These are phyloP conservation scores for Spathaspora girioi DNA, from an alignment of 805 yeast species.

Conservation along the genomic window DNA sequence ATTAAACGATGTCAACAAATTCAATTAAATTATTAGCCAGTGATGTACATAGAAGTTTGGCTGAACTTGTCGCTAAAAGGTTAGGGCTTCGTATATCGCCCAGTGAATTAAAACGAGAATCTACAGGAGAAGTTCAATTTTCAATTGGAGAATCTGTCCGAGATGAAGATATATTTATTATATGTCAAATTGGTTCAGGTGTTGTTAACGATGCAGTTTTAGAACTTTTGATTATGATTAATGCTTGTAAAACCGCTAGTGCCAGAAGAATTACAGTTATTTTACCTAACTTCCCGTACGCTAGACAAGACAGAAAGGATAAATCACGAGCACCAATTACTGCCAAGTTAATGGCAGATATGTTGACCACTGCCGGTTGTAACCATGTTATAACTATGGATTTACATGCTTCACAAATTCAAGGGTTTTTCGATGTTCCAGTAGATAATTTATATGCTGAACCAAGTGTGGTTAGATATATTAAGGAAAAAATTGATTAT, in stretches of 20 bases:
- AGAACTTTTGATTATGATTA: slow-evolving; percentile 85
- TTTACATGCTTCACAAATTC: slow-evolving; percentile 95
- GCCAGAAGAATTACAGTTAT: slow-evolving; percentile 93
- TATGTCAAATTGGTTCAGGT: slow-evolving; percentile 77
- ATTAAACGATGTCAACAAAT: slow-evolving; percentile 57
- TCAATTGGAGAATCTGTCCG: slow-evolving; percentile 74
- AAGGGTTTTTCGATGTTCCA: slow-evolving; percentile 93
- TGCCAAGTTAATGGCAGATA: slow-evolving; percentile 88
- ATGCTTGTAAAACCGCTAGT: slow-evolving; percentile 94
- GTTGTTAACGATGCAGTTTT: slow-evolving; percentile 79
- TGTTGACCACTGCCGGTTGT: slow-evolving; percentile 92
- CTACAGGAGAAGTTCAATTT: slow-evolving; percentile 74
- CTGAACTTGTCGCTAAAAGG: slow-evolving; percentile 65
- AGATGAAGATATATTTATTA: slow-evolving; percentile 77
- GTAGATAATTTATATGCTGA: slow-evolving; percentile 96
- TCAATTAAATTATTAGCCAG: slow-evolving; percentile 53
- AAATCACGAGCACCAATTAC: slow-evolving; percentile 95
- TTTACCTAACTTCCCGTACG: slow-evolving; percentile 93
- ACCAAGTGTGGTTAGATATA: slow-evolving; percentile 82
- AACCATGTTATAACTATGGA: slow-evolving; percentile 96
- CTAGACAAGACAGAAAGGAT: slow-evolving; percentile 96
- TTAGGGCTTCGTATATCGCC: slow-evolving; percentile 71
- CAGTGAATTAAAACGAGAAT: slow-evolving; percentile 70
- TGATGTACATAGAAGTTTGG: slow-evolving; percentile 83
- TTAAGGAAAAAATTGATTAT: slow-evolving; percentile 56